phyloP scores from a whole-genome alignment of 257 asterid genomes.

The Solanum boliviense region DNA sequence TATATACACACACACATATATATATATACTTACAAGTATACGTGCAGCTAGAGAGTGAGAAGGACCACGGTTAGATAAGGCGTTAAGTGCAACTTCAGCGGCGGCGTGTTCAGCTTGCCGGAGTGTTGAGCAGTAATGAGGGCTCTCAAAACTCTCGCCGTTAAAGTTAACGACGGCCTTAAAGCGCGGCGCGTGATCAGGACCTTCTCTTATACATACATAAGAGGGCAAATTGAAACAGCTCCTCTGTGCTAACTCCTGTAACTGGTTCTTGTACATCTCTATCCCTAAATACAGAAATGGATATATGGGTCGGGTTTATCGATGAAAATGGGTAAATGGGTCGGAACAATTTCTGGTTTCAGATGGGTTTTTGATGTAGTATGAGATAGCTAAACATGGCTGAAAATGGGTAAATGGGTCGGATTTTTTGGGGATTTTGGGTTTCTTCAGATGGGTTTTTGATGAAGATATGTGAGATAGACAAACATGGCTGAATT shows the following conservation, averaged over 20 bases:
- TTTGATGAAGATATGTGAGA: background rate
- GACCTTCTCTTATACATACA: constrained; percentile 68
- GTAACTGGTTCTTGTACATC: constrained; percentile 91
- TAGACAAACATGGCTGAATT: background rate
- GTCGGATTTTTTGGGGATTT: background rate
- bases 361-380: background rate
- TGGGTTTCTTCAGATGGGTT: background rate
- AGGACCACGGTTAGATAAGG: constrained; percentile 52
- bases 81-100: constrained; percentile 64
- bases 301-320: background rate
- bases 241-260: constrained; percentile 89
- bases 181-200: constrained; percentile 91
- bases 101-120: constrained; percentile 86
- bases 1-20: background rate
- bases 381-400: background rate
- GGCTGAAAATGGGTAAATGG: background rate
- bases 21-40: constrained; percentile 32
- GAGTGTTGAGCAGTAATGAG: constrained; percentile 53
- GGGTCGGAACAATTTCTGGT: background rate
- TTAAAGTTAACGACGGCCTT: constrained; percentile 63
- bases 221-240: constrained; percentile 79
- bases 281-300: background rate
- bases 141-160: constrained; percentile 63
- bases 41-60: constrained; percentile 67
- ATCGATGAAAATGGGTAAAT: background rate